Evolutionary conservation across 352 stramenopile species (phyloP), one percentile per base, ranked within the genome.

Genomic region (Pythium guiyangense): DNA sequence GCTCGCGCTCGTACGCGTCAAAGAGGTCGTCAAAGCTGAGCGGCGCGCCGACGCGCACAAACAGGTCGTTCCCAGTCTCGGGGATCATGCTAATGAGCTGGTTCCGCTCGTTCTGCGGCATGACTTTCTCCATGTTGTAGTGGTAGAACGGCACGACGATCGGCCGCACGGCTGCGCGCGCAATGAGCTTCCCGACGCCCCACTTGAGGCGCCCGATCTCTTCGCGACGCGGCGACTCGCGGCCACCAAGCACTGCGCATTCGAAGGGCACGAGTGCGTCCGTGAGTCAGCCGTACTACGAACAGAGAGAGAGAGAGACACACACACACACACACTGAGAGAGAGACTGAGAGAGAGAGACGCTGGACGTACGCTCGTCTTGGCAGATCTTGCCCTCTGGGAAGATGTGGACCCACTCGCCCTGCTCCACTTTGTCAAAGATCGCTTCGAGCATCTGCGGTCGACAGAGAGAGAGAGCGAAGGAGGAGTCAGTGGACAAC

Each of bases 91-190:
- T 81, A 62, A 91, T 84, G 10, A 96, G 59, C 27, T 71, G 72
- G 62, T 94, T 87, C 42, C 86, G 44, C 53, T 76, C 72, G 62
- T 92, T 77, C 66, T 96, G 84, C 25, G 84, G 86, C 78, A 96
- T 91, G 46, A 96, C 66, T 62, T 87, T 64, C 61, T 94, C 78
- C 83, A 96, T 94, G 67, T 92, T 92, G 59, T 80, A 64, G 66
- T 94, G 84, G 59, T 96, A 96, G 62, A 94, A 73, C 9, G 86
- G 86, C 48, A 96, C 66, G 44, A 96, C 86, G 52, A 96, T 69
- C 12, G 83, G 82, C 27, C 74, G 71, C 49, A 79, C 65, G 18
- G 74, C 74, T 1, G 83, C 78, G 49, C 86, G 82, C 25, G 83
- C 83, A 52, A 96, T 91, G 49, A 96, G 73, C 49, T 94, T 96